Evolutionary conservation across 2,329 filamentous ascomycete genomes (phyloP), one percentile per base, ranked within the genome.

Genomic region (Drechslerella coelobrocha): DNA sequence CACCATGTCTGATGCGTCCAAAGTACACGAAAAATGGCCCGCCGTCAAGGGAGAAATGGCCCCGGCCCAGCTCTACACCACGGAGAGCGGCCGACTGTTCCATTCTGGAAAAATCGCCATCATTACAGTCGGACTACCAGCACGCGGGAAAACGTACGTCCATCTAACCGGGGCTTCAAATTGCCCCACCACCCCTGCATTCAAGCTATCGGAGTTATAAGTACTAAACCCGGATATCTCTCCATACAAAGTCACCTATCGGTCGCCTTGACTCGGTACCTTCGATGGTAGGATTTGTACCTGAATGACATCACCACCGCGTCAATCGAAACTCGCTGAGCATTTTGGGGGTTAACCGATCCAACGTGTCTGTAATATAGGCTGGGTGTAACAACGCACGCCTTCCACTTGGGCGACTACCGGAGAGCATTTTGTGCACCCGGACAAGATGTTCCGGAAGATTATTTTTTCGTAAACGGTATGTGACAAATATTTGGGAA

Each of bases 91-190:
- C 52, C 87, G 94, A 43, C 86, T 99, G 27, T 99, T 99, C 79
- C 94, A 99, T 80, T 97, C 94, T 21, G 94, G 94, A 51, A 88
- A 93, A 65, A 99, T 99, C 78, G 93, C 93, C 51, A 97, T 99
- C 76, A 93, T 94, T 74, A 97, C 96, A 78, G 94, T 97, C 74
- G 94, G 94, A 23, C 85, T 97, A 27, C 94, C 94, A 43, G 94
- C 94, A 39, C 88, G 94, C 77, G 94, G 94, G 72, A 99, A 99
- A 81, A 99, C 94, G 84, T 91, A 80, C 78, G 88, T 82, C 48
- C 10, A n/a, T 23, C 41, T n/a, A n/a, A 51, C 52, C 21, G 48
- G 47, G 10, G 10, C 8, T 43, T 37, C 37, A 37, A 47, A 24
- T 39, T 56, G 53, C 41, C 55, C 65, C 51, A 39, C 4, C 24